Percentiles rank a stretch among this genome's conserved stretches.
Evolutionary conservation across 805 yeast genomes (phyloP).

Genomic region (Kluyveromyces nonfermentans): DNA sequence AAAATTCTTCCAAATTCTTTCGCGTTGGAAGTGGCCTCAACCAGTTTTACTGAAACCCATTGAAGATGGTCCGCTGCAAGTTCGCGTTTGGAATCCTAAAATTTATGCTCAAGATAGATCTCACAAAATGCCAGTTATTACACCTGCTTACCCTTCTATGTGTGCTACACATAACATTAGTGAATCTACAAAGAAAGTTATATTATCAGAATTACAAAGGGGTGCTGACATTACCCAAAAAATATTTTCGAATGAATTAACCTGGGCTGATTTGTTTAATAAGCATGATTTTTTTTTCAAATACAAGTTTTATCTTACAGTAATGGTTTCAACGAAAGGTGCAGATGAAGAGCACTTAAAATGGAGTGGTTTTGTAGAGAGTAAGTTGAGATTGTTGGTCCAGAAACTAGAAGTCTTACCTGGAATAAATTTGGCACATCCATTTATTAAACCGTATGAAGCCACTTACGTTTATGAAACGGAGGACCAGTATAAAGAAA

Average conservation of each 20-base stretch:
- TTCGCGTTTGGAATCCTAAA: conserved; percentile 93
- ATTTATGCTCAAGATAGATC: conserved; percentile 80
- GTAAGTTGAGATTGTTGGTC: conserved; percentile 72
- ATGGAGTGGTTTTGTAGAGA: conserved; percentile 91
- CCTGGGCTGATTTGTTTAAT: conserved; percentile 68
- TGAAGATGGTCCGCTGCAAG: conserved; percentile 96
- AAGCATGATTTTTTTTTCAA: conserved; percentile 75
- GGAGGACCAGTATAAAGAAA: conserved; percentile 46
- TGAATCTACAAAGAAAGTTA: conserved; percentile 75
- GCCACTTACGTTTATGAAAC: conserved; percentile 39
- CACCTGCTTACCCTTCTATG: conserved; percentile 91
- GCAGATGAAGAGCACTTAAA: conserved; percentile 73
- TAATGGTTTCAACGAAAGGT: conserved; percentile 68
- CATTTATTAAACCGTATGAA: conserved; percentile 72
- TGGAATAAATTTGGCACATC: conserved; percentile 80
- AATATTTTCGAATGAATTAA: conserved; percentile 49
- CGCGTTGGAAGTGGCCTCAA: conserved; percentile 97
- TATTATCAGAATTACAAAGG: conserved; percentile 67
- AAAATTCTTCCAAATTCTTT: conserved; percentile 75
- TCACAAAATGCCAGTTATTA: conserved; percentile 95
- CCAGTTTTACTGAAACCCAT: conserved; percentile 88
- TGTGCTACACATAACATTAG: conserved; percentile 97
- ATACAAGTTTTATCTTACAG: conserved; percentile 79
- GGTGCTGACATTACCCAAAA: conserved; percentile 66
- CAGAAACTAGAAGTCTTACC: conserved; percentile 70